Evolutionary conservation across 805 yeast genomes (phyloP), one percentile per base, ranked within the genome.

Genomic region (Candida peoriensis): DNA sequence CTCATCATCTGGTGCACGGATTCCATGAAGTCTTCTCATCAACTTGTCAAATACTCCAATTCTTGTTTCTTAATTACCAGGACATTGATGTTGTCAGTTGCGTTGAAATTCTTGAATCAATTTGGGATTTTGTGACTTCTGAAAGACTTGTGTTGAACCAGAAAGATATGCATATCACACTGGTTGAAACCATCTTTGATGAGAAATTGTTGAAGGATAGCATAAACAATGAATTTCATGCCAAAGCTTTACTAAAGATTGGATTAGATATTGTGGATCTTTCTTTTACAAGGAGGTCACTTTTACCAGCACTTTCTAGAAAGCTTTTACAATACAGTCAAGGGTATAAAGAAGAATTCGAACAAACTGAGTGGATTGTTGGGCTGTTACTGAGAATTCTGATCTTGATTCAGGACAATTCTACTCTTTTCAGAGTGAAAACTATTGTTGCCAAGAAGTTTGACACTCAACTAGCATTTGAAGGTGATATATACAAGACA

Each of bases 91-190:
- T 59, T 2, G 18, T 46, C 6, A 35, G 40, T 4, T 37, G 72
- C 15, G 52, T 64, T 12, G 58, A 54, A 3, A 57, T 66, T 13
- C 38, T 74, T 27, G 47, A 57, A 2, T 49, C 56, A 0, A 63
- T 82, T 14, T 85, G 95, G 93, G 60, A 58, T 4, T 70, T 66
- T 16, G 50, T 86, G 17, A 66, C 67, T 13, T 65, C 69, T 1
- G 79, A 77, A 9, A 63, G 94, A 31, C 60, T 87, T 24, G 72
- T 79, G 20, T 61, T 84, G 26, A 72, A 73, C 28, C 93, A 86
- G 43, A 73, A 76, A 33, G 67, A 66, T 11, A 63, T 85, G 30
- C 96, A 88, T 46, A 51, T 72, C 11, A 39, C 50, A 0, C 63
- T 82, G 20, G 75, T 87, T 17, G 60, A 70, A n/a, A 51, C 76